Percentiles rank a stretch among this genome's conserved stretches.
phyloP scores from a whole-genome alignment of 2,329 filamentous ascomycete genomes.

The Onygena corvina region DNA sequence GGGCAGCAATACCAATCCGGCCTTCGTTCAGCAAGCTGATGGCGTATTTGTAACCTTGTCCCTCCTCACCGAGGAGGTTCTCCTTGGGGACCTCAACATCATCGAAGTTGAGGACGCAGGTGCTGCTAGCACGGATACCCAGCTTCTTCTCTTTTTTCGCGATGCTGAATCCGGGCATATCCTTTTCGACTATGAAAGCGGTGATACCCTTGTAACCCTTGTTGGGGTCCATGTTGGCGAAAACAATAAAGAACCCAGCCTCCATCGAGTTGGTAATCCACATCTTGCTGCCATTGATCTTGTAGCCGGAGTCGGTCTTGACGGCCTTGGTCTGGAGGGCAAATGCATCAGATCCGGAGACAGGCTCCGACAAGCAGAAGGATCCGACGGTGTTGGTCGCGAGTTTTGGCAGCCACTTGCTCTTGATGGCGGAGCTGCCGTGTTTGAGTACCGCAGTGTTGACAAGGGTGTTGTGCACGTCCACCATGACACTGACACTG shows the following conservation, averaged over 20 bases:
- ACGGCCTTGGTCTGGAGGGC: constrained; percentile 83
- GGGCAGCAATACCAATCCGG: constrained; percentile 91
- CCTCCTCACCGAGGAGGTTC: constrained; percentile 77
- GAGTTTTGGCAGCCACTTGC: constrained; percentile 77
- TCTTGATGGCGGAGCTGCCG: constrained; percentile 63
- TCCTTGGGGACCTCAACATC: constrained; percentile 82
- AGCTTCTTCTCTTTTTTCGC: constrained; percentile 99
- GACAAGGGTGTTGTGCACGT: constrained; percentile 96
- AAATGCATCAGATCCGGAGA: constrained; percentile 90
- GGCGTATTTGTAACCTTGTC: constrained; percentile 95
- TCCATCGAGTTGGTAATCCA: constrained; percentile 99
- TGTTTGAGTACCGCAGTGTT: constrained; percentile 87
- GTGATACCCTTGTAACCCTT: constrained; percentile 96
- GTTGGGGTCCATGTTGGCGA: constrained; percentile 83
- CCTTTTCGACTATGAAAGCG: constrained; percentile 89
- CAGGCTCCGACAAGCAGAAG: constrained; percentile 86
- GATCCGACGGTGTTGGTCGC: constrained; percentile 81
- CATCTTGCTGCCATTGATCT: constrained; percentile 90
- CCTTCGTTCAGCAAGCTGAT: constrained; percentile 91
- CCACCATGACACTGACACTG: constrained; percentile 85
- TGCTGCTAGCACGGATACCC: constrained; percentile 88
- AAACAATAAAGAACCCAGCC: constrained; percentile 90
- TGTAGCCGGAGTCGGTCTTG: constrained; percentile 72
- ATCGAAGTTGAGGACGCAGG: constrained; percentile 94
- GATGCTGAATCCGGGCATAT: constrained; percentile 75